phyloP scores from a whole-genome alignment of 768 basidiomycete species.

The Leccinum rimulosum region DNA sequence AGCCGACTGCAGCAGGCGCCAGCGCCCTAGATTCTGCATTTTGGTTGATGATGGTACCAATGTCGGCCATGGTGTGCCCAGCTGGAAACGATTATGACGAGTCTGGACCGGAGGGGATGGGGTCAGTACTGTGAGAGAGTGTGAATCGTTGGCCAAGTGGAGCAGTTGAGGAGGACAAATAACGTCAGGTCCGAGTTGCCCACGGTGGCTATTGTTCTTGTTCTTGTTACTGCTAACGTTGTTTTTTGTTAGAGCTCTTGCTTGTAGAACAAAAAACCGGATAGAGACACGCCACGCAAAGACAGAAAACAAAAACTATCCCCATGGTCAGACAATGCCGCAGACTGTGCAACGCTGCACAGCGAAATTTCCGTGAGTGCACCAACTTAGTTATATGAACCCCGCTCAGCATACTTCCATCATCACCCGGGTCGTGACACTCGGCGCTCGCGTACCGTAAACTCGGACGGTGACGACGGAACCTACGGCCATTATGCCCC shows the following conservation, averaged over 20 bases:
- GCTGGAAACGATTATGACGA: constrained; percentile 11
- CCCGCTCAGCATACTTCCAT: background rate
- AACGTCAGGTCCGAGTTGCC: background rate
- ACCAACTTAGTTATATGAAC: background rate
- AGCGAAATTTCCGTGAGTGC: background rate
- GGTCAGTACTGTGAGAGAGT: constrained; percentile 7
- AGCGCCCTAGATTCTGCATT: constrained; percentile 53
- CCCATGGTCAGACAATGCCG: background rate
- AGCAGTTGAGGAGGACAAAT: background rate
- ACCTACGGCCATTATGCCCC: background rate
- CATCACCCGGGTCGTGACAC: background rate
- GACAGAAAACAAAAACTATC: background rate
- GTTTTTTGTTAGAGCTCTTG: background rate
- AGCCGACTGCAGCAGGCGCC: constrained; percentile 76
- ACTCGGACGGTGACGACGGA: background rate
- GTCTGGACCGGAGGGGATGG: constrained; percentile 13
- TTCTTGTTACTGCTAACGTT: background rate
- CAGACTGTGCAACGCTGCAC: background rate
- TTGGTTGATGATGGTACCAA: constrained; percentile 32
- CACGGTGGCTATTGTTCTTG: background rate
- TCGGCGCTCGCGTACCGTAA: background rate
- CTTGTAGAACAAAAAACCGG: background rate
- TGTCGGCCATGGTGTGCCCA: constrained; percentile 29
- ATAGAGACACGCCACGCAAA: background rate
- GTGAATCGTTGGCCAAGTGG: background rate